These are phyloP conservation scores for Acanthamoeba sp. DNA, from an alignment of 208 protist genomes.

Conservation along the genomic window DNA sequence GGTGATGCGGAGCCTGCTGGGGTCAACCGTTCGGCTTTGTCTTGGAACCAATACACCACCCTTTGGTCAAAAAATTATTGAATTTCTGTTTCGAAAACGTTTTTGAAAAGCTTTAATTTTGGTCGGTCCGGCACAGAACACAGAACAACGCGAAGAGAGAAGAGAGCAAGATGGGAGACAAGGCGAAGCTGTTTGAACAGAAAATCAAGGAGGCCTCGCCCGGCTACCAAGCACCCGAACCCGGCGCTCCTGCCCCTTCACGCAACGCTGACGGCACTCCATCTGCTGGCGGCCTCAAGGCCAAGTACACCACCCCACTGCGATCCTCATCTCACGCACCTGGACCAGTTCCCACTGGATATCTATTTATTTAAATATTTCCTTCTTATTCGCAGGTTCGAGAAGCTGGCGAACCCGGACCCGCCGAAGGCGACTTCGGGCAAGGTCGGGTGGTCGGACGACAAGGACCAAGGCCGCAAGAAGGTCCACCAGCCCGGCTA, in stretches of 20 bases:
- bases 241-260: background rate
- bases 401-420: conserved; percentile 40
- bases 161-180: conserved; percentile 9
- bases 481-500: conserved; percentile 60
- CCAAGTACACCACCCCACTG: background rate
- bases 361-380: no score
- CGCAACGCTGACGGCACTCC: conserved; percentile 8
- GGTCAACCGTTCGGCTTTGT: no score
- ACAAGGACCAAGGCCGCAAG: conserved; percentile 51
- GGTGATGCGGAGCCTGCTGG: no score
- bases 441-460: conserved; percentile 7
- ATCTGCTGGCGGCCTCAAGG: conserved; percentile 3
- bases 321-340: background rate
- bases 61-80: no score
- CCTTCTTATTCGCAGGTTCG: conserved; percentile 31
- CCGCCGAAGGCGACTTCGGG: background rate
- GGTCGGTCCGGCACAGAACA: no score
- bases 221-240: background rate
- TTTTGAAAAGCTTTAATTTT: no score
- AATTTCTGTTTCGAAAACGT: no score
- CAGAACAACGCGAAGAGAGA: background rate
- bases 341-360: background rate
- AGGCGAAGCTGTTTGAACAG: conserved; percentile 44
- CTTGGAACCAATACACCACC: no score
- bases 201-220: conserved; percentile 7